Base-by-base conservation (phyloP, 2,329 filamentous ascomycete species). In the Sporothrix dimorphospora region DNA sequence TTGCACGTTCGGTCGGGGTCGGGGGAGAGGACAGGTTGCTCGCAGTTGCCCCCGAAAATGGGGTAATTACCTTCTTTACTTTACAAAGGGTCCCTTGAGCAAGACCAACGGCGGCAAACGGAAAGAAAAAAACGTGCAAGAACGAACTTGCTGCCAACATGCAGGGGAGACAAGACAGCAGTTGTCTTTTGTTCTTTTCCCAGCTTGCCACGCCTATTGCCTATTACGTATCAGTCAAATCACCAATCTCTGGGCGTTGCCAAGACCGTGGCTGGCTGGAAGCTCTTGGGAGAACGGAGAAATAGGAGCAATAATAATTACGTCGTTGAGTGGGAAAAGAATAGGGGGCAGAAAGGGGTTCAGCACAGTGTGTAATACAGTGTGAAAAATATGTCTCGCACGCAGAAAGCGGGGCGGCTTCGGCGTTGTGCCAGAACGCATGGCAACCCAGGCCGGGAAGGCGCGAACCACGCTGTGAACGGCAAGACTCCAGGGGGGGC, bases 251-350 rank as follows among this genome's bases (percentile, higher is more conserved):
- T 59, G 55, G n/a, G 57, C 38, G 34, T 14, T 67, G 65, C 65
- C 65, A 67, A 67, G 47, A 12, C 65, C 11, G 65, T 68, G 65
- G 65, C 65, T 68, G 30, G 47, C 45, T 68, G 6, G 30, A 24
- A 47, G 42, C 63, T 66, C 45, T 38, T 53, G 47, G 45, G 65
- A 40, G 4, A 38, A 53, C 21, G 65, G 47, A 38, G 65, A 21
- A 65, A 27, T 16, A 30, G 24, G 12, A 8, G 16, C 7, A n/a
- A 49, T 21, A 19, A 21, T 6, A 63, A n/a, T n/a, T n/a, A n/a
- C n/a, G n/a, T n/a, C n/a, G n/a, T n/a, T n/a, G 57, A 42, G 57
- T 63, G 57, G 57, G 57, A n/a, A 11, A 40, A 65, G 57, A 45
- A 65, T 45, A 45, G 38, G 59, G 59, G 59, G 12, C n/a, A 12